phyloP scores from a whole-genome alignment of 768 basidiomycete genomes.

The Kondoa malvinella region DNA sequence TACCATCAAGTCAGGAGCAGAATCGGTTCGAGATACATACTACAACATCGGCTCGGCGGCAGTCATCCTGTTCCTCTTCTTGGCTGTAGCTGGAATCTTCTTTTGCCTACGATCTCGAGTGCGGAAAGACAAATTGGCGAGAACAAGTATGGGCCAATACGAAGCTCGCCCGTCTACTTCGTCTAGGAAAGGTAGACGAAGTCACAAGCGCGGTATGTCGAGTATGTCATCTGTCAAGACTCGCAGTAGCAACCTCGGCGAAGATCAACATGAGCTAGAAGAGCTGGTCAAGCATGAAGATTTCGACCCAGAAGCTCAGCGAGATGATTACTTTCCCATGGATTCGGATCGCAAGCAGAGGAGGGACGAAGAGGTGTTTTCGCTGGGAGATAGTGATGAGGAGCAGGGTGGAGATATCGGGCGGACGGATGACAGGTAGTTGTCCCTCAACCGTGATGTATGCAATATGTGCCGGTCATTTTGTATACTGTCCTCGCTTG shows the following conservation, averaged over 20 bases:
- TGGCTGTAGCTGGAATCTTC: conserved; percentile 48
- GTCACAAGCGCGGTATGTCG: background rate
- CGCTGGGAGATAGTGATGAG: background rate
- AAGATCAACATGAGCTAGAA: background rate
- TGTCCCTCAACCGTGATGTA: background rate
- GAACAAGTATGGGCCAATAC: background rate
- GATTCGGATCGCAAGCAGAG: background rate
- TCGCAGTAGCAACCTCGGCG: background rate
- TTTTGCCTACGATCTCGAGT: conserved; percentile 38
- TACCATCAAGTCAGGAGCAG: background rate
- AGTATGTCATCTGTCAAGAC: background rate
- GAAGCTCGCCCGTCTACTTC: background rate
- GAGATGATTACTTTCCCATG: background rate
- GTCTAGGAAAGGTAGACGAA: background rate
- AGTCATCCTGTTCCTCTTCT: conserved; percentile 60
- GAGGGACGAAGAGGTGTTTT: background rate
- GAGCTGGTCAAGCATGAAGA: background rate
- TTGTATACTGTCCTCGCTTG: too few species aligned
- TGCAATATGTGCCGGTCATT: background rate
- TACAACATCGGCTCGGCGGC: conserved; percentile 82
- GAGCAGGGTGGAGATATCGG: background rate
- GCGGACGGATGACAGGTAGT: background rate
- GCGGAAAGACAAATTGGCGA: background rate
- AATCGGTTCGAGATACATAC: conserved; percentile 44
- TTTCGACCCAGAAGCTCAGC: too few species aligned